Evolutionary conservation across 352 stramenopile species (phyloP), one percentile per base, ranked within the genome.

Genomic region (Pythium plurisporium): DNA sequence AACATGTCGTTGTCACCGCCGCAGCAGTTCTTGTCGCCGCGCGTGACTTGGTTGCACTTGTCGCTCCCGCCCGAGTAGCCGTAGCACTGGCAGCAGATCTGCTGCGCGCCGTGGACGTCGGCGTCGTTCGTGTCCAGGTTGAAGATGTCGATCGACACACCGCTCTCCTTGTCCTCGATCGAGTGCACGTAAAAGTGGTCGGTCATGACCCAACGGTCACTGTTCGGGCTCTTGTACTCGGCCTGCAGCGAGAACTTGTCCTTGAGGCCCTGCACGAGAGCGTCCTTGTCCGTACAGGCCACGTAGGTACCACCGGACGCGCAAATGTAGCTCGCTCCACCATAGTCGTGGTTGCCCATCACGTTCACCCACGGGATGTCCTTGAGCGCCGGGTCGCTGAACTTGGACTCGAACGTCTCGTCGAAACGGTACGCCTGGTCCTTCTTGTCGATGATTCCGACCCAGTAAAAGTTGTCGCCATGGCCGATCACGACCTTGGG

Each of bases 281-380:
- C 74, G 8, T 20, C 52, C 15, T 65, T 73, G 30, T 69, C 75
- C 11, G 64, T 68, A 54, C 84, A 94, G 22, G 82, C 45, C 0
- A 72, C 61, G 1, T 72, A 70, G 17, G 60, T 36, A 9, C 69
- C 73, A 10, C 69, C 72, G n/a, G 62, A 50, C 5, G 75, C 70
- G 43, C 85, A 95, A n/a, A 90, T 71, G 51, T 76, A 95, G 26
- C 79, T 89, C 5, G 79, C 76, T 5, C 85, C 85, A 41, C 85
- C 82, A 33, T 93, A 91, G 65, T 95, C 85, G 58, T 93, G 85
- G 64, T 95, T 95, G 34, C 85, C 85, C 65, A 91, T 74, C 34
- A 93, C 80, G 30, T 87, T 93, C n/a, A 93, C 69, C 85, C 82
- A 93, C 17, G 82, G 82, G 22, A 93, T 86, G 10, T 62, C 74